These are phyloP conservation scores for Aegilops longissima DNA, from an alignment of 176 grass and related monocot species.

Conservation along the genomic window DNA sequence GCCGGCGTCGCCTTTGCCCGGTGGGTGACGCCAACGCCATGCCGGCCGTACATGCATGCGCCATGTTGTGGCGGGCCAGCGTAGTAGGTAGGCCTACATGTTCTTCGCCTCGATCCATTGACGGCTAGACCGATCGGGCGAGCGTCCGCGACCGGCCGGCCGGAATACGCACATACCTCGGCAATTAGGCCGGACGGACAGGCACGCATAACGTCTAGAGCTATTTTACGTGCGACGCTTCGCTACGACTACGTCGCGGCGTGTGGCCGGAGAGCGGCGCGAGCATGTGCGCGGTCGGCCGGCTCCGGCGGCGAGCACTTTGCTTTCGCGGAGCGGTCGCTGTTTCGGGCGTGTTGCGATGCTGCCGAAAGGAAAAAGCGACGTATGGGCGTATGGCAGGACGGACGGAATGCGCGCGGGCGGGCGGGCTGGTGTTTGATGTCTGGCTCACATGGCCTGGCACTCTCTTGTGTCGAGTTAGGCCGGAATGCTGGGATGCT, in stretches of 20 bases:
- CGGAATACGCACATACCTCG: not conserved
- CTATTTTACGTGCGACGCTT: slow-evolving; percentile 12
- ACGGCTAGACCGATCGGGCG: not conserved
- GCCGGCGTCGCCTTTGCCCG: not conserved
- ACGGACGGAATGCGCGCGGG: no score
- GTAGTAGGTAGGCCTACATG: not conserved
- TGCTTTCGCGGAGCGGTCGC: not conserved
- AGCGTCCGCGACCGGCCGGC: not conserved
- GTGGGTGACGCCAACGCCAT: not conserved
- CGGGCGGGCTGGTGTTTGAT: not conserved
- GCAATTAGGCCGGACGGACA: not conserved
- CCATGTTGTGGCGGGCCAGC: slow-evolving; percentile 6
- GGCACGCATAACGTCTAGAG: not conserved
- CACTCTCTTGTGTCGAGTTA: not conserved
- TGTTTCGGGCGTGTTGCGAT: not conserved
- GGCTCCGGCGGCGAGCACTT: not conserved
- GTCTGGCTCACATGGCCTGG: not conserved
- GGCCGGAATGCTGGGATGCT: not conserved
- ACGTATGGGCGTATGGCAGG: not conserved
- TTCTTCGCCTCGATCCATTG: not conserved
- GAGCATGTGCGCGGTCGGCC: not conserved
- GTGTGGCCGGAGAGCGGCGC: not conserved
- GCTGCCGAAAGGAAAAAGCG: slow-evolving; percentile 14
- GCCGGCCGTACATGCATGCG: not conserved
- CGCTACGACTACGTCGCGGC: not conserved